A percentile compares a stretch with the other conserved stretches of the same genome.
These are phyloP conservation scores for Lanmaoa rubissima DNA, from an alignment of 768 basidiomycete genomes.

Conservation along the genomic window DNA sequence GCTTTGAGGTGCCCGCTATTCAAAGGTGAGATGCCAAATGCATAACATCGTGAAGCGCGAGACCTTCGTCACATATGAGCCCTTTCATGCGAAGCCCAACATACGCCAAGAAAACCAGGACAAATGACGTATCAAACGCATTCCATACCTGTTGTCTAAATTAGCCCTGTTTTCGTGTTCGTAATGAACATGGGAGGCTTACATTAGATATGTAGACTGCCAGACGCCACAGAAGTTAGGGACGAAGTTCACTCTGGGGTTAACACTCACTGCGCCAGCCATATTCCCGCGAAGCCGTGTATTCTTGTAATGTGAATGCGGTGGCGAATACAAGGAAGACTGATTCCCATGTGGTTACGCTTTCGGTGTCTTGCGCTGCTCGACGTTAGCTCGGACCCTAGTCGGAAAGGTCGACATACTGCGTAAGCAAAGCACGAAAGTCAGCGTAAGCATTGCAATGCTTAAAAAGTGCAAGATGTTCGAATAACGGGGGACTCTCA, in stretches of 20 bases:
- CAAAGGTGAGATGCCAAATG: slow-evolving; percentile 2
- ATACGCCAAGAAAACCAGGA: slow-evolving; percentile 67
- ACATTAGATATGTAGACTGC: slow-evolving; percentile 85
- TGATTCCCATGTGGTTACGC: slow-evolving; percentile 60
- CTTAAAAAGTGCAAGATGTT: slow-evolving; percentile 77
- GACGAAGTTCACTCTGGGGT: slow-evolving; percentile 1
- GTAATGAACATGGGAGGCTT: slow-evolving; percentile 9
- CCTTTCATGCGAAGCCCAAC: slow-evolving; percentile 64
- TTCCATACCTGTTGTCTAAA: slow-evolving; percentile 73
- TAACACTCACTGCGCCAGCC: slow-evolving; percentile 80
- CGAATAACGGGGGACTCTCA: slow-evolving; percentile 81
- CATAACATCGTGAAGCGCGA: slow-evolving; percentile 7
- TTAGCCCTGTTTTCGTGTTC: neutral
- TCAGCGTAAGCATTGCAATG: slow-evolving; percentile 62
- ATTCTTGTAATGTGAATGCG: slow-evolving; percentile 84
- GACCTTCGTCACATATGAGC: slow-evolving; percentile 51
- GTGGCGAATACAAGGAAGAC: slow-evolving; percentile 73
- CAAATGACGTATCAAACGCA: slow-evolving; percentile 78
- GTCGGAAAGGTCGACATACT: slow-evolving; percentile 45
- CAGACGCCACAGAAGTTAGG: neutral
- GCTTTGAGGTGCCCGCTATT: slow-evolving; percentile 44
- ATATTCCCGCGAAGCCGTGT: slow-evolving; percentile 82
- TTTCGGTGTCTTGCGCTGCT: slow-evolving; percentile 54
- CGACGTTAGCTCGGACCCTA: slow-evolving; percentile 1
- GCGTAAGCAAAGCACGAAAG: slow-evolving; percentile 72